Base-by-base conservation (phyloP, 176 grass and related monocot species). In the Neostapfia colusana region DNA sequence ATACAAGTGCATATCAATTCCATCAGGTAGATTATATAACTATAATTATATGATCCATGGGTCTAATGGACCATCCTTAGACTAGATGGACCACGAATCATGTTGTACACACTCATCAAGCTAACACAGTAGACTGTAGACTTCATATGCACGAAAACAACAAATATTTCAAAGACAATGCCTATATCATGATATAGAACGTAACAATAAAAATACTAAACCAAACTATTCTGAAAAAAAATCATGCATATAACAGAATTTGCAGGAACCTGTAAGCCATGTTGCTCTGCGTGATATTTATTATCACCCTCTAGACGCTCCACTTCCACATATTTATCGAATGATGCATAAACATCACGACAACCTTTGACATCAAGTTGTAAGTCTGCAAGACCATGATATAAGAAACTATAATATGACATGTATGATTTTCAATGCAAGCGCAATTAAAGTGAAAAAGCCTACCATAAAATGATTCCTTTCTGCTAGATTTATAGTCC, bases 291-390 rank as follows among this genome's bases (percentile, higher is more conserved):
- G 11, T 98, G 95, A 91, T 98, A 98, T 63, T 98, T 98, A 57
- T 98, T 94, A 76, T 98, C 95, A 74, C 95, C 95, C 82, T 98
- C 95, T 62, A 98, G 80, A 54, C 84, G 84, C 82, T 98, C 95
- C 51, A 98, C 95, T 86, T 94, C 95, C 38, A 98, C 95, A 93
- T 98, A 98, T 67, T 90, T 98, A 78, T 98, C 91, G 43, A 98
- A 98, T 67, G 95, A 98, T 75, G 95, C 95, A 88, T 98, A 98
- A 70, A 98, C 87, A 92, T 98, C 91, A 61, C 76, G 72, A 84
- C 95, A 98, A 79, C 95, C 95, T 90, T 98, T 98, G 27, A 94
- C 95, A 77, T 98, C 95, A 57, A 98, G 91, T 78, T 98, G 95
- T 50, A 98, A 80, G 86, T 98, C 95, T 98, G 79, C 60, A 85